Percentiles rank a stretch among this genome's conserved stretches.
These are phyloP conservation scores for Onygenales sp. DNA, from an alignment of 2,329 filamentous ascomycete species.

Conservation along the genomic window DNA sequence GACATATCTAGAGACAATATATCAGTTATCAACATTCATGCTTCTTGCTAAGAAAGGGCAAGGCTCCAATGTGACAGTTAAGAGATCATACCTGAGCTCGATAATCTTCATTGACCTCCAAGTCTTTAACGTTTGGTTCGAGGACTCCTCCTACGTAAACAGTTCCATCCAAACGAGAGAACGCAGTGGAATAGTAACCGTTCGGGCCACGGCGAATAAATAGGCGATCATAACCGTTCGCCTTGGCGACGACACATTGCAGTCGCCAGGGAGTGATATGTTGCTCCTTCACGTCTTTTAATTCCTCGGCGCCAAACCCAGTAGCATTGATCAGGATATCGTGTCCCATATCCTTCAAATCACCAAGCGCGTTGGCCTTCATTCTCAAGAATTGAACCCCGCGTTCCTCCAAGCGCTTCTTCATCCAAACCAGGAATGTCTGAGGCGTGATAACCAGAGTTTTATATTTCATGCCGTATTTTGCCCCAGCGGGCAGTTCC, in stretches of 20 bases:
- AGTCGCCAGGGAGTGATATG: background rate
- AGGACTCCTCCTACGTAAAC: background rate
- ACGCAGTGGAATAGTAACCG: background rate
- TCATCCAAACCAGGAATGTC: background rate
- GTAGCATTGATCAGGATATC: background rate
- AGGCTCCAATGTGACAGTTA: background rate
- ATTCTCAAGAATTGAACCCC: background rate
- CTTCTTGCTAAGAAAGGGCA: background rate
- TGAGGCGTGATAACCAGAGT: background rate
- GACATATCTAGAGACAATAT: background rate
- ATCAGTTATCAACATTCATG: no score
- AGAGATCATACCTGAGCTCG: background rate
- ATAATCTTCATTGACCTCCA: background rate
- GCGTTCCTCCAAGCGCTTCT: background rate
- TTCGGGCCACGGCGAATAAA: background rate
- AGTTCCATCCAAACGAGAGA: background rate
- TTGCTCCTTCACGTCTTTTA: background rate
- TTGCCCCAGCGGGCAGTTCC: conserved; percentile 14
- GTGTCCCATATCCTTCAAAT: background rate
- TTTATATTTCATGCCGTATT: conserved; percentile 8
- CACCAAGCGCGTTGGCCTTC: background rate
- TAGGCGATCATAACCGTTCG: background rate
- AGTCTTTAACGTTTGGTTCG: background rate
- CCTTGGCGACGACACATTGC: background rate
- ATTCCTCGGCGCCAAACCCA: background rate